These are phyloP conservation scores for Epichloe glyceriae DNA, from an alignment of 2,329 filamentous ascomycete species.

Conservation along the genomic window DNA sequence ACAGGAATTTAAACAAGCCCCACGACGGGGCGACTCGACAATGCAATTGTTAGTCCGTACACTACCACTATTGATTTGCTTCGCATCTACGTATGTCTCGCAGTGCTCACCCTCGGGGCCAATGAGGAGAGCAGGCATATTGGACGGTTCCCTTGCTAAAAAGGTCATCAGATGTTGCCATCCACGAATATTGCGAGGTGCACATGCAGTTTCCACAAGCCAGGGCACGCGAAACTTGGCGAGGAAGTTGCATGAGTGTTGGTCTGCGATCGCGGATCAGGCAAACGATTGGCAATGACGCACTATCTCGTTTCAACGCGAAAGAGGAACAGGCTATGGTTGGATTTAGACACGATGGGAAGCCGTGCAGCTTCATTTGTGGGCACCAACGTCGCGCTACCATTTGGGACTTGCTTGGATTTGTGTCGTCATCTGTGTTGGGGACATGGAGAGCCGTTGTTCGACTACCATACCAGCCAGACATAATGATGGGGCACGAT, in stretches of 20 bases:
- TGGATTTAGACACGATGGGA: neutral
- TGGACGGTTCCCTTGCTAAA: no score
- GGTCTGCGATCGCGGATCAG: neutral
- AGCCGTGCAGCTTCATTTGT: neutral
- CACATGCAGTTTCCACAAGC: neutral
- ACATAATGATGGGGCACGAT: neutral
- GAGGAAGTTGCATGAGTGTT: neutral
- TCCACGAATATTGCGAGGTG: neutral
- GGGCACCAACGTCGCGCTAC: neutral
- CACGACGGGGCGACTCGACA: neutral
- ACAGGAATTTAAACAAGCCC: neutral
- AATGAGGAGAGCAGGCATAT: no score
- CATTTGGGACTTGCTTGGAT: neutral
- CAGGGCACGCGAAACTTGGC: neutral
- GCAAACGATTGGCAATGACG: neutral
- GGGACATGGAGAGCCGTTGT: no score
- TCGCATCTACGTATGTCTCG: neutral
- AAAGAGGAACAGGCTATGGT: neutral
- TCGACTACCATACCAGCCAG: neutral
- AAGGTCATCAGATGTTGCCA: neutral
- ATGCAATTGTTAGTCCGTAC: neutral
- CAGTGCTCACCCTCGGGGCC: no score
- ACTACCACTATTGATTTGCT: neutral
- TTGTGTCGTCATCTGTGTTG: no score
- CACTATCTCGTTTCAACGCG: slow-evolving; percentile 6